Evolutionary conservation across 2,329 filamentous ascomycete genomes (phyloP).

Genomic region (Juglanconis oblonga): DNA sequence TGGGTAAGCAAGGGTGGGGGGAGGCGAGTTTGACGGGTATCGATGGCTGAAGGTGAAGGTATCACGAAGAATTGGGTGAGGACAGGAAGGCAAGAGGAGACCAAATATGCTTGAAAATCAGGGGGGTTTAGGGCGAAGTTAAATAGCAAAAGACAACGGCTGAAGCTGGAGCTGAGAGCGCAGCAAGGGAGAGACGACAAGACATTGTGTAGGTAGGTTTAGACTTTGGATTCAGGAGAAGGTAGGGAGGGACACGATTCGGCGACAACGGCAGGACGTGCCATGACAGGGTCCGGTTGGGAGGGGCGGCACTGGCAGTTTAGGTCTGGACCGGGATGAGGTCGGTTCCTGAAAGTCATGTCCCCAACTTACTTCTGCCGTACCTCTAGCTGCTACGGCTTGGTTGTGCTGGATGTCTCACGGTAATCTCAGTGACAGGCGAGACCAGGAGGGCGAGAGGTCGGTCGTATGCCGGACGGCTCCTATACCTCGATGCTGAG

Average conservation of each 20-base stretch:
- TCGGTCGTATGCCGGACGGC: too few relatives aligned
- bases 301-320: neutral
- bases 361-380: neutral
- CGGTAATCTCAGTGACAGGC: too few relatives aligned
- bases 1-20: neutral
- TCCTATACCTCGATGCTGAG: too few relatives aligned
- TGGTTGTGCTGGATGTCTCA: too few relatives aligned
- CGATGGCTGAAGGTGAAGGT: neutral
- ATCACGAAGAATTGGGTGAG: neutral
- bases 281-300: neutral
- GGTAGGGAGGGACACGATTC: neutral
- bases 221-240: neutral
- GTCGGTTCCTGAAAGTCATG: neutral
- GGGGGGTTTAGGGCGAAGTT: neutral
- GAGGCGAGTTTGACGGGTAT: neutral
- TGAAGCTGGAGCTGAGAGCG: neutral
- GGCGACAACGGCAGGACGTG: neutral
- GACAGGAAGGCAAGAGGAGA: neutral
- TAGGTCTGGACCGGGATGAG: neutral
- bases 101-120: neutral
- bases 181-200: neutral
- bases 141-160: neutral
- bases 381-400: neutral
- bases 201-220: neutral
- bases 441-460: too few relatives aligned